Percentiles rank a stretch among this genome's conserved stretches.
Evolutionary conservation across 495 filamentous ascomycete species (phyloP).

Genomic region (Recurvomyces mirabilis): DNA sequence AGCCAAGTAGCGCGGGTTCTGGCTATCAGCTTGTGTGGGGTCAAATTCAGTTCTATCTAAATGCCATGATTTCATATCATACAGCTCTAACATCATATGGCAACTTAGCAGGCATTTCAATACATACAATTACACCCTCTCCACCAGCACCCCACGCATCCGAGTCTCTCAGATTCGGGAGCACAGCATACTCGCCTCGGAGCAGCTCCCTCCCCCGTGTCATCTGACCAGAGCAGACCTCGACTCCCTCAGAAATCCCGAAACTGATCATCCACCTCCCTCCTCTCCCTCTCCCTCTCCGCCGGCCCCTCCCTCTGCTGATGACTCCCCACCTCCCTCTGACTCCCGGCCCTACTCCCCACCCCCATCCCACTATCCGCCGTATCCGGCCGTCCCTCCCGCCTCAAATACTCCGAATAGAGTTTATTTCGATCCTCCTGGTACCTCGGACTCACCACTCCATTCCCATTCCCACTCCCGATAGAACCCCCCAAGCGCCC

Average conservation of each 20-base stretch:
- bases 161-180: background rate
- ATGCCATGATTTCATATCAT: too few species aligned
- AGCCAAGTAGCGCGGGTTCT: too few species aligned
- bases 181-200: background rate
- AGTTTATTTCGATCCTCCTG: constrained; percentile 23
- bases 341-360: constrained; percentile 1
- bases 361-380: background rate
- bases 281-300: background rate
- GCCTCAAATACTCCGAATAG: constrained; percentile 29
- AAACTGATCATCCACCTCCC: constrained; percentile 20
- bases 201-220: background rate
- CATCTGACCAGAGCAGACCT: background rate
- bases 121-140: too few species aligned
- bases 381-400: constrained; percentile 15
- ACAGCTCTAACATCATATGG: too few species aligned
- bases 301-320: background rate
- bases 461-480: constrained; percentile 13
- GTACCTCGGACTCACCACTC: constrained; percentile 17
- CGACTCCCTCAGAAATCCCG: constrained; percentile 12
- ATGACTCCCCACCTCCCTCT: background rate
- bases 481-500: too few species aligned
- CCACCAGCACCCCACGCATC: too few species aligned
- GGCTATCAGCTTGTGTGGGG: too few species aligned
- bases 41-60: too few species aligned
- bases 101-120: too few species aligned